Base-by-base conservation (phyloP, 1,284 basidiomycete species). In the Stygiomarasmius scandens region DNA sequence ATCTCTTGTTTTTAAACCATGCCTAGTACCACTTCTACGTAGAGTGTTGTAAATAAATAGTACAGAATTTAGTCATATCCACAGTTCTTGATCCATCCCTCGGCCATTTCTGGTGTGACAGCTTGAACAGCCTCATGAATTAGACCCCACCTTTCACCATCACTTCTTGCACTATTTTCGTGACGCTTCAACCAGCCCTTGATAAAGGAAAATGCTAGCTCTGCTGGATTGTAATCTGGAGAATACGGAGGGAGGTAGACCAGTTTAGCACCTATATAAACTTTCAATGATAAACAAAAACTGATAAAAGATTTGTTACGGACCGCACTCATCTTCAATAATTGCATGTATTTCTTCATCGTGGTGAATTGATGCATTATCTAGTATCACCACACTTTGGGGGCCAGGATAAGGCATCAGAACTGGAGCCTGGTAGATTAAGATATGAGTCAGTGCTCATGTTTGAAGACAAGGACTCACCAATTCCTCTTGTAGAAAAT, bases 401-500 rank as follows among this genome's bases (percentile, higher is more conserved):
- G 51, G 51, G 14, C 51, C 51, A 53, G 51, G 51, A n/a, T 44
- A 53, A 6, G 51, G 51, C 19, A 34, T 52, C 12, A 52, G 24
- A 4, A 11, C 20, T 38, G 50, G 50, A 6, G 50, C 50, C 50
- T 47, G n/a, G n/a, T n/a, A n/a, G n/a, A n/a, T n/a, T n/a, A n/a
- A n/a, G n/a, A 24, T 14, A 12, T 10, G 8, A 22, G 4, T 47
- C 45, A 24, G 45, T 23, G 5, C n/a, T 16, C 6, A 41, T 8
- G 38, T 9, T 41, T 41, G 8, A 41, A 16, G 38, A 41, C 6
- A 41, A 19, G 38, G 11, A 65, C 61, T 32, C 52, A 70, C 67
- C 22, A 72, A 49, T 29, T 71, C 59, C 43, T 67, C 60, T 10
- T 56, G 23, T 22, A 72, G 53, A 60, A 71, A 72, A 14, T 58